These are phyloP conservation scores for Fusarium sp. DNA, from an alignment of 2,329 filamentous ascomycete species.

Conservation along the genomic window DNA sequence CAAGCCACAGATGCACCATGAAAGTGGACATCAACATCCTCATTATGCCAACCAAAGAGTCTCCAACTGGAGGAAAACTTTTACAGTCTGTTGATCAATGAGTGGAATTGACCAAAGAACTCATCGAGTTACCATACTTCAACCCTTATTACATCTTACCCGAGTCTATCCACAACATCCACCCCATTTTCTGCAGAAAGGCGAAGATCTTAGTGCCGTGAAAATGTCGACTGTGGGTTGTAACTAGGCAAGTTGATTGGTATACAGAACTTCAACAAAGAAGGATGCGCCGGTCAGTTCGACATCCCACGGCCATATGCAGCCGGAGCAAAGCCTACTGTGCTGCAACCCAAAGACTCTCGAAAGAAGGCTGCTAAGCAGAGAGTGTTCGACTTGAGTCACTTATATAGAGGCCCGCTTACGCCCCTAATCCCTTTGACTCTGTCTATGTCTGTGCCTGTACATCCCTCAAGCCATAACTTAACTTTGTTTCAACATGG, in stretches of 20 bases:
- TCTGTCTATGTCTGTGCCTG: not conserved
- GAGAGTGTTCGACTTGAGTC: accelerated
- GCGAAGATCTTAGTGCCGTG: slow-evolving; percentile 2
- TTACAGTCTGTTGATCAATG: not conserved
- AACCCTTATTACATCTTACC: not conserved
- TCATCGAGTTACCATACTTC: not conserved
- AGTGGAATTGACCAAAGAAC: not conserved
- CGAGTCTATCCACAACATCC: not conserved
- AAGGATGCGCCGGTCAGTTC: not conserved
- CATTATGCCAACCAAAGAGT: not conserved
- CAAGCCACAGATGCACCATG: not conserved
- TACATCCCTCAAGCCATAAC: not conserved
- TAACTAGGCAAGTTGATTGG: slow-evolving; percentile 1
- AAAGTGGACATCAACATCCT: not conserved
- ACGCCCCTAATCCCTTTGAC: not conserved
- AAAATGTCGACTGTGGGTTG: not conserved
- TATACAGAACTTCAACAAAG: not conserved
- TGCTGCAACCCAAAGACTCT: not conserved
- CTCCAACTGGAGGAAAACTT: accelerated
- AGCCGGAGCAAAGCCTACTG: slow-evolving; percentile 8
- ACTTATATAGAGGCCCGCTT: slow-evolving; percentile 2
- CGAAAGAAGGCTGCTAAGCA: not conserved
- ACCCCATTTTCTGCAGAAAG: not conserved
- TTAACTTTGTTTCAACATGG: slow-evolving; percentile 32
- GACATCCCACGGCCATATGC: slow-evolving; percentile 12